phyloP scores from a whole-genome alignment of 768 basidiomycete genomes.

The Tulasnella sp. region DNA sequence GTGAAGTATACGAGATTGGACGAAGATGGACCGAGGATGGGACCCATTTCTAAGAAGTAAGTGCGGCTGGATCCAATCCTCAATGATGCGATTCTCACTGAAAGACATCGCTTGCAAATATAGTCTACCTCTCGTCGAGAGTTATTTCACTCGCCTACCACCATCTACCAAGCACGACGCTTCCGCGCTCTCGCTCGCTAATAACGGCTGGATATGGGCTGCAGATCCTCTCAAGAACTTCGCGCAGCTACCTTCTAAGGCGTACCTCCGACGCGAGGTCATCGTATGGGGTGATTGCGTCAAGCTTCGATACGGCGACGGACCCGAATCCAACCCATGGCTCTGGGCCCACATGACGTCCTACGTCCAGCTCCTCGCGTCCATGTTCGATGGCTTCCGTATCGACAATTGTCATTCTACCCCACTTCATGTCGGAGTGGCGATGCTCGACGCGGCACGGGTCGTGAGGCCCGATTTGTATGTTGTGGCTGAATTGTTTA shows the following conservation, averaged over 20 bases:
- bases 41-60: constrained; percentile 63
- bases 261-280: constrained; percentile 90
- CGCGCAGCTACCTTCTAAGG: constrained; percentile 82
- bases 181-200: constrained; percentile 67
- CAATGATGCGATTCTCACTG: too few species aligned
- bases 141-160: constrained; percentile 81
- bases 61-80: neutral
- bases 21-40: constrained; percentile 69
- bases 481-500: constrained; percentile 93
- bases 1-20: constrained; percentile 76
- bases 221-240: constrained; percentile 93
- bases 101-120: too few species aligned
- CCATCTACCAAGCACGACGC: constrained; percentile 38
- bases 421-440: constrained; percentile 90
- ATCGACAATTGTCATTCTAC: constrained; percentile 99
- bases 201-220: constrained; percentile 99
- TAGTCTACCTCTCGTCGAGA: constrained; percentile 78
- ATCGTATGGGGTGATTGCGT: constrained; percentile 99
- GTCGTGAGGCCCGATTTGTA: constrained; percentile 87
- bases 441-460: constrained; percentile 84
- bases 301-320: constrained; percentile 86
- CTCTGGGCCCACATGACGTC: constrained; percentile 84
- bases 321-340: constrained; percentile 79
- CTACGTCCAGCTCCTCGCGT: constrained; percentile 74
- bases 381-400: constrained; percentile 87